Evolutionary conservation across 176 grass and related monocot species (phyloP), one percentile per base, ranked within the genome.

Genomic region (Zoysia japonica): DNA sequence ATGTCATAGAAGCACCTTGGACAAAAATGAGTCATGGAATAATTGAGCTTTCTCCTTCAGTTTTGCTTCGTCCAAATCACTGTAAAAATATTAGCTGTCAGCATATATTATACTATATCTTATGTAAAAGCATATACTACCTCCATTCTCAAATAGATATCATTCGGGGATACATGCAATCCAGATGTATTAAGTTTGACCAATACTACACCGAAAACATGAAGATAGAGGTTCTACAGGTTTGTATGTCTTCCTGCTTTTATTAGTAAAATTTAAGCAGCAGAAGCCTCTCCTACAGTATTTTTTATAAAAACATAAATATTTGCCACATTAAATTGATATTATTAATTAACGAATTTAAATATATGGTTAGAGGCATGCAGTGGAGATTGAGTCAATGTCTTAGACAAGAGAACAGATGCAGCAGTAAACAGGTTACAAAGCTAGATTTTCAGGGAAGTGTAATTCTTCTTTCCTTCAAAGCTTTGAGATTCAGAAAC

Each of bases 21-120:
- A 90, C 78, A 93, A 81, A 80, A 92, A 97, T 74, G 94, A 94
- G 77, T 97, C 94, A 85, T 94, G 94, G 75, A 97, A 97, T 49
- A 80, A 50, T 77, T 84, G 91, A 70, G 75, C 85, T 82, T 85
- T 97, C 74, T 94, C 94, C 85, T 94, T 94, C 82, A 92, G 72
- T 85, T 92, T 97, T 19, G 75, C 65, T 92, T 90, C 80, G 19
- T 97, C 74, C 74, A 94, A 90, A 82, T 86, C 83, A 81, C 91
- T 93, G 82, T 71, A 39, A 65, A 80, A 28, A 65, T 69, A 83
- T 48, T 78, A 12, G 37, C 60, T 51, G 10, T 39, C 45, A 74
- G 62, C 47, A 84, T 57, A 73, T 67, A 73, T 74, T 61, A 82
- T 59, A 40, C 56, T 54, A 57, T 17, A 57, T 76, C 20, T 72